Evolutionary conservation across 805 yeast species (phyloP).

Genomic region (Tetrapisispora phaffii): DNA sequence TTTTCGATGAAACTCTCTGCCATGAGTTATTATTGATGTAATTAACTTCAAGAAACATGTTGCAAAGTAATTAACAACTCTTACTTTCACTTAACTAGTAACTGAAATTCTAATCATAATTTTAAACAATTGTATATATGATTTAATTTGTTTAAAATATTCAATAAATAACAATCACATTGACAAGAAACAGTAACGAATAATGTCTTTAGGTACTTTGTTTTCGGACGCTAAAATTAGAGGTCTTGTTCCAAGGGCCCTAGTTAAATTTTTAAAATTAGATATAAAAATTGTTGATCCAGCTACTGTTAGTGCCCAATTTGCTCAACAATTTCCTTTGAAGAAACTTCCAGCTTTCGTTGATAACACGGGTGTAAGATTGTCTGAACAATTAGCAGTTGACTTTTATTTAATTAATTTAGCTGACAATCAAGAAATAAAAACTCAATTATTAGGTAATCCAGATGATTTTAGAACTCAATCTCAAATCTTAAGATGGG

Average conservation of each 20-base stretch:
- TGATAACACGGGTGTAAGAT: slow-evolving; percentile 64
- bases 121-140: too few relatives aligned
- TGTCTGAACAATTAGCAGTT: slow-evolving; percentile 61
- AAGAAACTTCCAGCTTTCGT: slow-evolving; percentile 56
- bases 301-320: slow-evolving; percentile 30
- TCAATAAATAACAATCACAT: not conserved
- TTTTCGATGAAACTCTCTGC: too few relatives aligned
- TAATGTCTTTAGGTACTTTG: slow-evolving; percentile 62
- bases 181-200: too few relatives aligned
- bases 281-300: slow-evolving; percentile 43
- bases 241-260: slow-evolving; percentile 36
- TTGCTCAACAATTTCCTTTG: slow-evolving; percentile 49
- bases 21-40: too few relatives aligned
- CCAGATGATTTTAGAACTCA: slow-evolving; percentile 22
- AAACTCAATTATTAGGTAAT: slow-evolving; percentile 46
- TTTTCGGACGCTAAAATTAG: slow-evolving; percentile 38
- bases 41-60: too few relatives aligned
- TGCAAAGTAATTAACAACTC: too few relatives aligned
- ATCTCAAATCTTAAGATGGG: slow-evolving; percentile 54
- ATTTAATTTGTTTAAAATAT: too few relatives aligned
- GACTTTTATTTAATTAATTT: slow-evolving; percentile 38
- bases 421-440: slow-evolving; percentile 28
- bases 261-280: slow-evolving; percentile 49
- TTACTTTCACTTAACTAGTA: too few relatives aligned
- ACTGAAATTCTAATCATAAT: too few relatives aligned